Evolutionary conservation across 345 rosid genomes (phyloP).

Genomic region (Conringia planisiliqua): DNA sequence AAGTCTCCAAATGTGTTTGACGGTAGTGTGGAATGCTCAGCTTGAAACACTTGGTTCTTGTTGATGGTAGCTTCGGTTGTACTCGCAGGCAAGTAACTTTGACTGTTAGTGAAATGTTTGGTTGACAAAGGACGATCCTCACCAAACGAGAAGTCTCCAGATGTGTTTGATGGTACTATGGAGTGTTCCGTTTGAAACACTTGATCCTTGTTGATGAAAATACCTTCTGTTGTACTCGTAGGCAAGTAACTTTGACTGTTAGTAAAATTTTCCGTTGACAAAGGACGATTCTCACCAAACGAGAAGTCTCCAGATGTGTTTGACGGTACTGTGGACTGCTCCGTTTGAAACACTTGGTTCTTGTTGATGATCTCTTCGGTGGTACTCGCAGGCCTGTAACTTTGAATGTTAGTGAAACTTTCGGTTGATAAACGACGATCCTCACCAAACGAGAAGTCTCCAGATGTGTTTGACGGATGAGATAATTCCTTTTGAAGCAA

Average conservation of each 20-base stretch:
- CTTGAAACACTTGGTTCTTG: too few relatives aligned
- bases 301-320: neutral
- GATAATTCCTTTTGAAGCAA: neutral
- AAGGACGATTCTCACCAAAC: neutral
- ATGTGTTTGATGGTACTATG: too few relatives aligned
- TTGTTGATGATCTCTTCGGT: neutral
- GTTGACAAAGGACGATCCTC: too few relatives aligned
- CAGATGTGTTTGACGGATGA: constrained; percentile 1
- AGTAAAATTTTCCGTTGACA: neutral
- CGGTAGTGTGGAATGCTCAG: too few relatives aligned
- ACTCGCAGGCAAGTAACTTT: neutral
- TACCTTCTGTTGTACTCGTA: neutral
- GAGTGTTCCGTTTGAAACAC: too few relatives aligned
- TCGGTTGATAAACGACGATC: constrained; percentile 1
- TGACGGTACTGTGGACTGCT: neutral
- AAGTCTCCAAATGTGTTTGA: too few relatives aligned
- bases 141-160: too few relatives aligned
- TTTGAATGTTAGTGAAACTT: constrained; percentile 19
- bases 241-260: constrained; percentile 1
- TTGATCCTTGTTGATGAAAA: too few relatives aligned
- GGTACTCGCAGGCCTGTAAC: neutral
- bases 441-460: neutral
- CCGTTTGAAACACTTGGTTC: neutral
- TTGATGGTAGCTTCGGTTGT: neutral
- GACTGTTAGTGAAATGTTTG: neutral